Percentiles rank a stretch among this genome's conserved stretches.
Evolutionary conservation across 2,329 filamentous ascomycete genomes (phyloP).

Genomic region (Ophiostoma sp.): DNA sequence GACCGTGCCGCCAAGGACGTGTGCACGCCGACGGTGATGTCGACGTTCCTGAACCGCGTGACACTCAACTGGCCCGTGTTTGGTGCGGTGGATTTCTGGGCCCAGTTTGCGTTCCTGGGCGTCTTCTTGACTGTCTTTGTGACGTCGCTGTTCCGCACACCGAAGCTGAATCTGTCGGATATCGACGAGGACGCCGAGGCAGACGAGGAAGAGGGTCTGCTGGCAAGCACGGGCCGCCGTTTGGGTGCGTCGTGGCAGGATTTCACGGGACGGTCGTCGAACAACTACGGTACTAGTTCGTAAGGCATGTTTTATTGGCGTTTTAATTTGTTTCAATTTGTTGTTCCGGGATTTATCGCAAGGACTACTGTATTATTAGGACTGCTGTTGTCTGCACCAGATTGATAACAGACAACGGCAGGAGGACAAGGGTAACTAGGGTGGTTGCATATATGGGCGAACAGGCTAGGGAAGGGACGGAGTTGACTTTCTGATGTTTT

Average conservation of each 20-base stretch:
- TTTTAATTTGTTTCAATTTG: background rate
- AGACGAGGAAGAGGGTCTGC: slow-evolving; percentile 86
- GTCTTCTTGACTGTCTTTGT: slow-evolving; percentile 79
- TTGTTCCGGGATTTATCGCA: background rate
- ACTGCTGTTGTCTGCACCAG: background rate
- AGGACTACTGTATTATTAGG: background rate
- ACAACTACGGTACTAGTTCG: slow-evolving; percentile 22
- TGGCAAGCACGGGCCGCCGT: slow-evolving; percentile 74
- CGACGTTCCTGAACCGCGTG: slow-evolving; percentile 87
- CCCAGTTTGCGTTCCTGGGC: slow-evolving; percentile 83
- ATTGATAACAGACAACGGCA: slow-evolving; percentile 4
- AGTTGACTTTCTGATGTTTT: background rate
- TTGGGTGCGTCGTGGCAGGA: slow-evolving; percentile 88
- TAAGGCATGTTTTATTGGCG: background rate
- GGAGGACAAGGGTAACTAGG: background rate
- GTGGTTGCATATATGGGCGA: slow-evolving; percentile 9
- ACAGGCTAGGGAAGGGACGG: background rate
- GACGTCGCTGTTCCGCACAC: slow-evolving; percentile 72
- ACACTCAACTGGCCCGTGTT: slow-evolving; percentile 95
- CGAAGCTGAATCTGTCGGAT: slow-evolving; percentile 67
- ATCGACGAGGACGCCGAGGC: slow-evolving; percentile 85
- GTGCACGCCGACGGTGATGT: slow-evolving; percentile 87
- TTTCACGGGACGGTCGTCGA: slow-evolving; percentile 56
- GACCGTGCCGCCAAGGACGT: slow-evolving; percentile 68
- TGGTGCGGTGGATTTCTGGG: slow-evolving; percentile 89